Evolutionary conservation across 192 early-diverging fungal genomes (phyloP).

Genomic region (Rhizophlyctis rosea): DNA sequence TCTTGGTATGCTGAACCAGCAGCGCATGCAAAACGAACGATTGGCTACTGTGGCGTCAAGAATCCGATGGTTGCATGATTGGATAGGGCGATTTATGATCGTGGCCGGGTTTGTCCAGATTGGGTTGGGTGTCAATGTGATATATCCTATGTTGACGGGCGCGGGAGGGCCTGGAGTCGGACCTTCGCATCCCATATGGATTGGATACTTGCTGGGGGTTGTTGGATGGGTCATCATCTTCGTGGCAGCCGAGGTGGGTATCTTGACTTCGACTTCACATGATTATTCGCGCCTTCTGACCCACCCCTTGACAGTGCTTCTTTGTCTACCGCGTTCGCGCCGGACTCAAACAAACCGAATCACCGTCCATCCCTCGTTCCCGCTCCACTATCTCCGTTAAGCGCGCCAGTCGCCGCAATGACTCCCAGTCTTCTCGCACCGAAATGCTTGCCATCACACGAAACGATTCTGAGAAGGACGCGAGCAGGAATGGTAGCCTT

Average conservation of each 20-base stretch:
- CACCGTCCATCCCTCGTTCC: too few species aligned
- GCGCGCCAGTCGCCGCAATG: too few species aligned
- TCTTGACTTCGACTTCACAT: too few species aligned
- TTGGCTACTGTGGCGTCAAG: neutral
- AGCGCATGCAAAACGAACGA: conserved; percentile 27
- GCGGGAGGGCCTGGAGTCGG: conserved; percentile 15
- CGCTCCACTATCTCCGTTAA: too few species aligned
- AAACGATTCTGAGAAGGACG: too few species aligned
- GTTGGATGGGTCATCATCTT: conserved; percentile 23
- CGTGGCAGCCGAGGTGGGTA: conserved; percentile 17
- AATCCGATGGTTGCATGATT: conserved; percentile 6
- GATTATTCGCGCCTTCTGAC: neutral
- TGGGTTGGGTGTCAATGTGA: conserved; percentile 25
- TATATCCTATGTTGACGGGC: too few species aligned
- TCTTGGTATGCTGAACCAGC: conserved; percentile 25
- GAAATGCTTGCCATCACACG: too few species aligned
- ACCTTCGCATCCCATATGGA: conserved; percentile 2
- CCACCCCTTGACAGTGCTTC: neutral
- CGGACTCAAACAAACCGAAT: too few species aligned
- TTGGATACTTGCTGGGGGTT: conserved; percentile 19
- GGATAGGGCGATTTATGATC: conserved; percentile 14
- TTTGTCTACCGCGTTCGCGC: neutral
- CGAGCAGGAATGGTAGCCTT: too few species aligned
- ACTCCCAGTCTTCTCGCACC: too few species aligned
- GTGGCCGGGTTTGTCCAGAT: conserved; percentile 20